These are phyloP conservation scores for Amphibolis antarctica DNA, from an alignment of 106 monocot species.

Conservation along the genomic window DNA sequence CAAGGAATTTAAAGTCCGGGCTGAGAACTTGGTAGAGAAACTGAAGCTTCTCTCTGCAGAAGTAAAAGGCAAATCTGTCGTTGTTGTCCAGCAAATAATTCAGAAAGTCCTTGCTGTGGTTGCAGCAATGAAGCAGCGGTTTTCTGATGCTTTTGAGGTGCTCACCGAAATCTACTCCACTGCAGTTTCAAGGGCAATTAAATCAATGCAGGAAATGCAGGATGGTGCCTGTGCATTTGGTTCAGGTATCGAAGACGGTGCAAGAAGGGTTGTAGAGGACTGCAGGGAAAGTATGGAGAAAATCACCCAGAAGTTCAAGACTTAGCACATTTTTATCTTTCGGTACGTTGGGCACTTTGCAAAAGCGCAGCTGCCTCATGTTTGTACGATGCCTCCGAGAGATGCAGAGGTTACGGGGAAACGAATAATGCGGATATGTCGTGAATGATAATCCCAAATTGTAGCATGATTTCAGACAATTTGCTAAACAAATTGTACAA, in stretches of 20 bases:
- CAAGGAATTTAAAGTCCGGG: conserved; percentile 34
- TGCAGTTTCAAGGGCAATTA: conserved; percentile 21
- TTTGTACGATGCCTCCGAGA: too few relatives aligned
- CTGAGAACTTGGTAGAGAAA: conserved; percentile 27
- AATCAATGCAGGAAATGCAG: conserved; percentile 24
- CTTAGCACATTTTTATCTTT: too few relatives aligned
- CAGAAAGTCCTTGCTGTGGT: conserved; percentile 2
- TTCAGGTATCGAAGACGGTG: conserved; percentile 31
- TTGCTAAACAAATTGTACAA: too few relatives aligned
- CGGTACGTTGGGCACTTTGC: too few relatives aligned
- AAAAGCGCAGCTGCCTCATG: too few relatives aligned
- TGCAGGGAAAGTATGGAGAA: conserved; percentile 24
- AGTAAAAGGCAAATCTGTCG: conserved; percentile 10
- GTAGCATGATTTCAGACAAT: too few relatives aligned
- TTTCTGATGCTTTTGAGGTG: neutral
- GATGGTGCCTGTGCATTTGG: conserved; percentile 25
- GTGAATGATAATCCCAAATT: too few relatives aligned
- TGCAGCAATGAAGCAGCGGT: neutral
- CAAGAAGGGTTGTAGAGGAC: conserved; percentile 51
- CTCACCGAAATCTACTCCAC: conserved; percentile 7
- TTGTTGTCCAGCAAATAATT: conserved; percentile 1
- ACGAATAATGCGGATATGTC: too few relatives aligned
- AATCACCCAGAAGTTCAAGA: conserved; percentile 10
- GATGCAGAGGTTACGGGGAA: too few relatives aligned
- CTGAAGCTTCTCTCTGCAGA: conserved; percentile 29